A percentile compares a stretch with the other conserved stretches of the same genome.
phyloP scores from a whole-genome alignment of 352 stramenopile species.

The Phytopythium helicoides region DNA sequence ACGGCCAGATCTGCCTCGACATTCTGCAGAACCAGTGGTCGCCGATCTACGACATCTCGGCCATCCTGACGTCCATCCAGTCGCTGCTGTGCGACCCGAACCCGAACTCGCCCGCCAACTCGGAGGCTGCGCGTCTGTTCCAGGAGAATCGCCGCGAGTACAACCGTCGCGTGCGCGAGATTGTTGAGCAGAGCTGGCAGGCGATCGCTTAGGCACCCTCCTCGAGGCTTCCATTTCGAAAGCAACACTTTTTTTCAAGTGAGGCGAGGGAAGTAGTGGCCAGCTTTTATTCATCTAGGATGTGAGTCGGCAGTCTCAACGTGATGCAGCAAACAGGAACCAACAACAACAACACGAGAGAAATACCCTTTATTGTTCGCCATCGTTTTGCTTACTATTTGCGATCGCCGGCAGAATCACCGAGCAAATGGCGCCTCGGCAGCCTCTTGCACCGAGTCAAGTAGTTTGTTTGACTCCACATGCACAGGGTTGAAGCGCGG shows the following conservation, averaged over 20 bases:
- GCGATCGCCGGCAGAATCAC: slow-evolving; percentile 1
- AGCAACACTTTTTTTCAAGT: neutral
- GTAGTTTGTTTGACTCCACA: slow-evolving; percentile 48
- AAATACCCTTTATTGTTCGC: neutral
- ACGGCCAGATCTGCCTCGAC: slow-evolving; percentile 95
- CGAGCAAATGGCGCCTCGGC: slow-evolving; percentile 46
- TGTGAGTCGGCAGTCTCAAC: neutral
- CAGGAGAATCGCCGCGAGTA: slow-evolving; percentile 99
- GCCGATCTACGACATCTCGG: slow-evolving; percentile 99
- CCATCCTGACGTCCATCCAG: slow-evolving; percentile 99
- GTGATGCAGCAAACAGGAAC: slow-evolving; percentile 8
- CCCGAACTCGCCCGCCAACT: slow-evolving; percentile 98
- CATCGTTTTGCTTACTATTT: neutral
- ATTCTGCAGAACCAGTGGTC: slow-evolving; percentile 99
- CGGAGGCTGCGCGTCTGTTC: slow-evolving; percentile 96
- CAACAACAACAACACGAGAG: slow-evolving; percentile 8
- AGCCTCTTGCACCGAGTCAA: slow-evolving; percentile 47
- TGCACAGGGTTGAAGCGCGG: slow-evolving; percentile 71
- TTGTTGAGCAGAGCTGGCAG: slow-evolving; percentile 98
- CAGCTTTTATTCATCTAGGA: neutral
- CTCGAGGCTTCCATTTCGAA: neutral
- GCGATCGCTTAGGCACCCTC: slow-evolving; percentile 53
- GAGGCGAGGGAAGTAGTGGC: neutral
- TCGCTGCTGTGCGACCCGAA: slow-evolving; percentile 99
- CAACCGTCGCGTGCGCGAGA: slow-evolving; percentile 98